phyloP scores from a whole-genome alignment of 1,139 yeast species.

The Pichia norvegensis region DNA sequence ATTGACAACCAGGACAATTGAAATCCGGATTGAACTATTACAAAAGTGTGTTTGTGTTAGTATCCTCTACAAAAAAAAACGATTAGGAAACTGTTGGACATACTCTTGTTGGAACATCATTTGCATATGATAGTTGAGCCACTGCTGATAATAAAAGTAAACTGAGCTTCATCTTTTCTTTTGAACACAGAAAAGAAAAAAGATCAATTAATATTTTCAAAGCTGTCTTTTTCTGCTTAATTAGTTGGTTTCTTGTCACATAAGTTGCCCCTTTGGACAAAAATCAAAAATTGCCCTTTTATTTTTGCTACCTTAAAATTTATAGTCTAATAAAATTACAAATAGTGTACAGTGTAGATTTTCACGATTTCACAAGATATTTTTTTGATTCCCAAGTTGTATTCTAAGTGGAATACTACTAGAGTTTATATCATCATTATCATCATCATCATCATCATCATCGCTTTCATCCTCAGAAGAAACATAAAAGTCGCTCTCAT shows the following conservation, averaged over 20 bases:
- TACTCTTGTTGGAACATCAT: not conserved
- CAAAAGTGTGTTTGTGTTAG: not conserved
- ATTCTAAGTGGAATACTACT: not conserved
- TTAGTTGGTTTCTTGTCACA: too few species aligned
- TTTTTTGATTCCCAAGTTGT: not conserved
- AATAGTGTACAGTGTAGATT: too few species aligned
- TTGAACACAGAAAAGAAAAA: too few species aligned
- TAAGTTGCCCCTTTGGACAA: not conserved
- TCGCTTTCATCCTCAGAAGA: constrained; percentile 17
- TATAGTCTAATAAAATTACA: not conserved
- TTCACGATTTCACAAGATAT: too few species aligned
- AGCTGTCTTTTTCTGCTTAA: not conserved
- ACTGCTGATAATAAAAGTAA: not conserved
- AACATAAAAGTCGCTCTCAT: constrained; percentile 27
- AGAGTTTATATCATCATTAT: not conserved
- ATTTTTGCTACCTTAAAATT: too few species aligned
- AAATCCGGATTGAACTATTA: constrained; percentile 24
- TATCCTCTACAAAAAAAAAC: too few species aligned
- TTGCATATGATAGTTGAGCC: not conserved
- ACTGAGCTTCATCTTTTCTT: not conserved
- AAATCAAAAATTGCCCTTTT: too few species aligned
- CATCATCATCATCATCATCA: constrained; percentile 12
- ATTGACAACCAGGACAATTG: constrained; percentile 25
- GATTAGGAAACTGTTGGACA: not conserved
- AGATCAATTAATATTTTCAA: too few species aligned